Base-by-base conservation (phyloP, 352 stramenopile species). In the Globisporangium paddicum region DNA sequence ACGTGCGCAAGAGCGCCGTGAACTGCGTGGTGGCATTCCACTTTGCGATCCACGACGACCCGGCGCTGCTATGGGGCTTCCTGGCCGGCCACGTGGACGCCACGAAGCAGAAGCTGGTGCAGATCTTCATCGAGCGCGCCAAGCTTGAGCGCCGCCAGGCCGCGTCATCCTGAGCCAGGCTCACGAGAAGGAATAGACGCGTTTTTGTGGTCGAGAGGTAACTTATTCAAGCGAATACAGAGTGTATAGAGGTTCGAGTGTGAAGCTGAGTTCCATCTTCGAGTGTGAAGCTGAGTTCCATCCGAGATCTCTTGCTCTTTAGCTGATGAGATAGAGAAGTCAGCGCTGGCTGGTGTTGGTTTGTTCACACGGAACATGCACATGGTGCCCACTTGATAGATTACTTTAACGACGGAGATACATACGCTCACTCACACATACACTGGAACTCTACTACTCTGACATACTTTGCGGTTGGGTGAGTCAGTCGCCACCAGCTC, bases 71-170 rank as follows among this genome's bases (percentile, higher is more conserved):
- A 23, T 55, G 63, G 38, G 72, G 74, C 50, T 89, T 75, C 49
- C 63, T 93, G 21, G 44, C 65, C 9, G 44, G 69, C 8, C 67
- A 82, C n/a, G 55, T 87, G 18, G 75, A 87, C 55, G 64, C 67
- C 30, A 86, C 71, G 8, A 81, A 76, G 40, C 66, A 67, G 49
- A 78, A 74, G 50, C 55, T 93, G 13, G 69, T 93, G 10, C 69
- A 88, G 30, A 90, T 93, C 63, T 93, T 86, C 68, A 86, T 93
- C 30, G 69, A 89, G 49, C 82, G 80, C 38, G 72, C 68, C n/a
- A 79, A 73, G 49, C 68, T 75, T 49, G 62, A 84, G 45, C 71
- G 70, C 10, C 59, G 58, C 3, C 49, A 57, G 13, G 19, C 11
- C 19, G 57, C 38, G 46, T 21, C 35, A 35, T 62, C 56, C 46